Evolutionary conservation across 2,329 filamentous ascomycete genomes (phyloP).

Genomic region (Ramularia collo-cygni): DNA sequence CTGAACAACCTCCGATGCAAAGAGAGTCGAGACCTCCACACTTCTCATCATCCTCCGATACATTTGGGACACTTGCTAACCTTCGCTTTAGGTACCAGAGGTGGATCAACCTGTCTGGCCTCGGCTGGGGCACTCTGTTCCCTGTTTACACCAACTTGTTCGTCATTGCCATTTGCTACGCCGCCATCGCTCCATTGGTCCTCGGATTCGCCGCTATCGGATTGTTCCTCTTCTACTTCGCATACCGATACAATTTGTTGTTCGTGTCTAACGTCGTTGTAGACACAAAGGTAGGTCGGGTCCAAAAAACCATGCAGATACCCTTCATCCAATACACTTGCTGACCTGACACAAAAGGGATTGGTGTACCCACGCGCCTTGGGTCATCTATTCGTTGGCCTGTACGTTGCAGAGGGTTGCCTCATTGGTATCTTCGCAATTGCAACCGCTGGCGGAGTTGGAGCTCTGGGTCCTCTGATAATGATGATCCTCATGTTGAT

Average conservation of each 20-base stretch:
- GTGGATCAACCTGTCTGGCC: constrained; percentile 65
- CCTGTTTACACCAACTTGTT: constrained; percentile 76
- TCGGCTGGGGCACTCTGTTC: constrained; percentile 78
- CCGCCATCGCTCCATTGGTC: constrained; percentile 78
- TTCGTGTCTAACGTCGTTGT: constrained; percentile 77
- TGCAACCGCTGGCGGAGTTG: constrained; percentile 44
- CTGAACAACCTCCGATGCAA: no score
- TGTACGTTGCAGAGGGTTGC: constrained; percentile 68
- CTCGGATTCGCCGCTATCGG: constrained; percentile 75
- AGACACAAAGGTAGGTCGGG: no score
- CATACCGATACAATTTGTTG: constrained; percentile 84
- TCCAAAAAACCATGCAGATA: no score
- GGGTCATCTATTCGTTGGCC: constrained; percentile 74
- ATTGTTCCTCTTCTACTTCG: constrained; percentile 73
- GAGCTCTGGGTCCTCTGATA: constrained; percentile 57
- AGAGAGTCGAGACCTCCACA: no score
- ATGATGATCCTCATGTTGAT: constrained; percentile 71
- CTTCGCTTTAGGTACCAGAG: no score
- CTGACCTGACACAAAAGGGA: no score
- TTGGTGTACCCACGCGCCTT: constrained; percentile 81
- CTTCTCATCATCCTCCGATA: no score
- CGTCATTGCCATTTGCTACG: constrained; percentile 70
- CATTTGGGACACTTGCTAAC: no score
- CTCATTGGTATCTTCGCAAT: constrained; percentile 79
- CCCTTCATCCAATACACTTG: no score